phyloP scores from a whole-genome alignment of 441 rosid species.

The Gossypium aridum region DNA sequence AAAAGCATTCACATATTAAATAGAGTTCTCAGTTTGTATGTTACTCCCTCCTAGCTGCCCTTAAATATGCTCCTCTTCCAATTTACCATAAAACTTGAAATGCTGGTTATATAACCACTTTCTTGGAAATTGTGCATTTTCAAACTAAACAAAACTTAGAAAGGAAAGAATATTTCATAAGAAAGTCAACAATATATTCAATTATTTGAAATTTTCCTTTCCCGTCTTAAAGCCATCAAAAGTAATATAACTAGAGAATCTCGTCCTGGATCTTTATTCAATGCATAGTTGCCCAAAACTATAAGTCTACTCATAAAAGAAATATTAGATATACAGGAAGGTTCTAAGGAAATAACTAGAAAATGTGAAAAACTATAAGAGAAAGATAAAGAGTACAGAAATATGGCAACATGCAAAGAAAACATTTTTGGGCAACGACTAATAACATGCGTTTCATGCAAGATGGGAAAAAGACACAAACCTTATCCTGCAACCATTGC shows the following conservation, averaged over 20 bases:
- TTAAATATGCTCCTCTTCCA: not conserved
- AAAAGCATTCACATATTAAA: not conserved
- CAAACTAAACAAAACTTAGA: not conserved
- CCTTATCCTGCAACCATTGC: constrained; percentile 98
- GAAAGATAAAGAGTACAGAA: not conserved
- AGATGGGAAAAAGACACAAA: constrained; percentile 19
- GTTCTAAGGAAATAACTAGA: not conserved
- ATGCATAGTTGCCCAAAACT: not conserved
- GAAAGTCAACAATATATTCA: not conserved
- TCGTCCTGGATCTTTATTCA: not conserved
- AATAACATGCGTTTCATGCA: not conserved
- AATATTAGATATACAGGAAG: not conserved
- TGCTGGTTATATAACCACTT: not conserved
- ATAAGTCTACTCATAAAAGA: not conserved
- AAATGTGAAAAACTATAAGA: not conserved
- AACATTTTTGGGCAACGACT: too few relatives aligned
- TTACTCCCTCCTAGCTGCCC: not conserved
- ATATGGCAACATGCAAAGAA: not conserved
- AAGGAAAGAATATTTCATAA: not conserved
- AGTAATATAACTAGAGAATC: not conserved
- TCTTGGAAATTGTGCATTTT: not conserved
- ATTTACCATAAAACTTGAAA: not conserved
- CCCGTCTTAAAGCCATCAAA: not conserved
- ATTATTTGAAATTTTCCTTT: not conserved
- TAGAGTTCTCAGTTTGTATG: not conserved